A percentile compares a stretch with the other conserved stretches of the same genome.
phyloP scores from a whole-genome alignment of 192 early-diverging fungal species.

The Phlyctochytrium arcticum region DNA sequence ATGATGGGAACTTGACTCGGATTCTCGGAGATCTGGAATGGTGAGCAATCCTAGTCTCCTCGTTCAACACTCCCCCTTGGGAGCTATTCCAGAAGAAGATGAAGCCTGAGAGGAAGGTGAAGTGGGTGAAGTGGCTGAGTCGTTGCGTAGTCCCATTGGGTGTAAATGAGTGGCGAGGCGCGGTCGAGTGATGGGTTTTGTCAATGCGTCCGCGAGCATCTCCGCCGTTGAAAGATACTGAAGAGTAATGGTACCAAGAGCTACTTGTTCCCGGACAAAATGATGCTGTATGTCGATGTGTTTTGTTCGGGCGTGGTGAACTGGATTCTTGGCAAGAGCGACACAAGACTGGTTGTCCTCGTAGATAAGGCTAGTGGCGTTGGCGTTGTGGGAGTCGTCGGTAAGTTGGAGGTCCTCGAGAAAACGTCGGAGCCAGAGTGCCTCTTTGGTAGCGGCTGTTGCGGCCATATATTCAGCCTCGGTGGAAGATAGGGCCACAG shows the following conservation, averaged over 20 bases:
- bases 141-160: too few species aligned
- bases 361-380: background rate
- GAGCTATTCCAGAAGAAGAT: too few species aligned
- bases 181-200: conserved; percentile 5
- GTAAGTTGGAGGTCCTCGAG: background rate
- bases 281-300: conserved; percentile 30
- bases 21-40: too few species aligned
- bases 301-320: conserved; percentile 30
- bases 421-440: background rate
- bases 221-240: background rate
- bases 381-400: too few species aligned
- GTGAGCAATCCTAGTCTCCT: too few species aligned
- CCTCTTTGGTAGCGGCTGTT: background rate
- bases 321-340: conserved; percentile 21
- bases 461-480: background rate
- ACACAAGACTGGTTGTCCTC: conserved; percentile 5
- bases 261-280: conserved; percentile 31
- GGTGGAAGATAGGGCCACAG: background rate
- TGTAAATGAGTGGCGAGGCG: too few species aligned
- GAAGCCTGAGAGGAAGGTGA: too few species aligned
- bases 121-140: too few species aligned
- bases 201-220: background rate
- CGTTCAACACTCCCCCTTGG: too few species aligned
- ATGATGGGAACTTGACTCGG: too few species aligned
- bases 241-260: background rate